These are phyloP conservation scores for Phytopythium oedochilum DNA, from an alignment of 352 stramenopile genomes.

Conservation along the genomic window DNA sequence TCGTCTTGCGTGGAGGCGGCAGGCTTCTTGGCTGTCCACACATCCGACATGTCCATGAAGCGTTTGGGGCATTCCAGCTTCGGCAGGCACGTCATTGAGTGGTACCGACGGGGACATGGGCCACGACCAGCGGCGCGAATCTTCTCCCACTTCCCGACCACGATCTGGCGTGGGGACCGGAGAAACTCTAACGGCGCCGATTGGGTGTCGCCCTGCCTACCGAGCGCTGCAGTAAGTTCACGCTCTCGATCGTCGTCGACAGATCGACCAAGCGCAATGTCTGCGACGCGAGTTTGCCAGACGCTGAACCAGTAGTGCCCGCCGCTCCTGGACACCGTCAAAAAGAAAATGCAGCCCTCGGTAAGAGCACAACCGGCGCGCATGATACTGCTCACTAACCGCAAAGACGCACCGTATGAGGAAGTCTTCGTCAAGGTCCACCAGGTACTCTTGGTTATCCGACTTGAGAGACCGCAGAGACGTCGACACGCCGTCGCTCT, in stretches of 20 bases:
- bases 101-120: slow-evolving; percentile 50
- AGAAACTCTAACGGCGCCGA: slow-evolving; percentile 32
- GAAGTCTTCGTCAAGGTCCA: slow-evolving; percentile 29
- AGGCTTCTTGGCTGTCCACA: neutral
- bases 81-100: slow-evolving; percentile 60
- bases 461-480: slow-evolving; percentile 54
- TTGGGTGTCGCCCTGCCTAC: neutral
- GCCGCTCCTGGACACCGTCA: slow-evolving; percentile 31
- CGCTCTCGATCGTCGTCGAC: slow-evolving; percentile 1
- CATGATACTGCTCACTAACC: neutral
- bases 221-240: neutral
- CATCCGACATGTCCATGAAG: slow-evolving; percentile 10
- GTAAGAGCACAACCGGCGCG: neutral
- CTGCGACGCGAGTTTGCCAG: slow-evolving; percentile 26
- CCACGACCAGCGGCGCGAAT: slow-evolving; percentile 31
- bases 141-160: slow-evolving; percentile 54
- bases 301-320: slow-evolving; percentile 80
- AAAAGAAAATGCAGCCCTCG: neutral
- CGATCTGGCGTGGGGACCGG: slow-evolving; percentile 26
- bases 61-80: slow-evolving; percentile 17
- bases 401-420: slow-evolving; percentile 27
- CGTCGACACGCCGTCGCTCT: slow-evolving; percentile 37
- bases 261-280: slow-evolving; percentile 15
- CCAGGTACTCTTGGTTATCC: slow-evolving; percentile 66
- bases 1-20: too few species aligned